Base-by-base conservation (phyloP, 1,139 yeast species). In the Petasospora fabianii region DNA sequence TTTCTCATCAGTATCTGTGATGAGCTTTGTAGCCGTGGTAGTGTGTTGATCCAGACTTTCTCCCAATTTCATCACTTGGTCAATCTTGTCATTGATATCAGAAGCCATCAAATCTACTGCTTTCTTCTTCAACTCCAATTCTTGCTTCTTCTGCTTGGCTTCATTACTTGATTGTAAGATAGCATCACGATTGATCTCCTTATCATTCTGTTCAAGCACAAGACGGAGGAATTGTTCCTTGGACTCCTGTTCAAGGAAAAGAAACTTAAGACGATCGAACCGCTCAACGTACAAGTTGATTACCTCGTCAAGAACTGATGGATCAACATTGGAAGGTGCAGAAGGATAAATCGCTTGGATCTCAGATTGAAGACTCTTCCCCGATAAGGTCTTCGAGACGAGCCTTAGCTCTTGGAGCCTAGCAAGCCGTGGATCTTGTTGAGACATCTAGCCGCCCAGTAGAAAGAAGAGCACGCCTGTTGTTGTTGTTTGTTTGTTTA, bases 161-260 rank as follows among this genome's bases (percentile, higher is more conserved):
- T 56, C 54, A 3, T 53, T 50, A 18, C 55, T 58, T 9, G 62
- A 53, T 8, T 48, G 53, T 14, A 54, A 50, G 17, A 61, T 51
- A 30, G 65, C 61, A 24, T 57, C 44, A 28, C 60, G 62, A 21
- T 60, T 62, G 4, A 59, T 55, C 7, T 27, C 6, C 11, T 32
- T 35, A 5, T 62, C 60, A 30, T 61, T 62, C 24, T 66, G 69
- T 10, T 61, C 59, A 6, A 68, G 53, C 6, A 70, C 52, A 9
- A 61, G 52, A 13, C 77, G 53, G 32, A 80, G 60, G 54, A 80
- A 80, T 59, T 75, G 70, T 46, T 80, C 84, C 48, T 83, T 69
- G 2, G 85, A 72, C 50, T 80, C 87, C 50, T 80, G 84, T 53
- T 81, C 88, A 35, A 80, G 58, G 53, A 78, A 80, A 34, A 77